Conservation (phyloP, 306 rosid genomes). For the Castanopsis chinensis region DNA sequence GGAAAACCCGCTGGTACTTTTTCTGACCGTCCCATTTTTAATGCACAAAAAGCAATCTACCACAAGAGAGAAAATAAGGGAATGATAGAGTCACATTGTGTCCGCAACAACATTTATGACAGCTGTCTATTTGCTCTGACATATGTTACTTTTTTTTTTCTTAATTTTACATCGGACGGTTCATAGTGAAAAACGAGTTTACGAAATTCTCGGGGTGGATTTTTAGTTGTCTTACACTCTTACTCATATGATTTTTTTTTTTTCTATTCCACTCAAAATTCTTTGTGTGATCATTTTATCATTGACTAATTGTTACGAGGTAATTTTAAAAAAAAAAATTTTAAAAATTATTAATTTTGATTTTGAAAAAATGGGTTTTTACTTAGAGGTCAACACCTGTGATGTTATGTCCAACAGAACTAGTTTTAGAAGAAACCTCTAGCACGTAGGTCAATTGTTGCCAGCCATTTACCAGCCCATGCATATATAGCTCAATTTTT, state of each 20-base stretch:
- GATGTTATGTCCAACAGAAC: not conserved
- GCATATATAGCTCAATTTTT: not conserved
- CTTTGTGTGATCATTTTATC: slow-evolving; percentile 46
- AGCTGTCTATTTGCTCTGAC: not conserved
- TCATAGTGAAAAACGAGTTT: not conserved
- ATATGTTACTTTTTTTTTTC: not conserved
- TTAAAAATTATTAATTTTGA: slow-evolving; percentile 3
- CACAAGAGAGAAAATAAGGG: slow-evolving; percentile 10
- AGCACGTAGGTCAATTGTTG: slow-evolving; percentile 4
- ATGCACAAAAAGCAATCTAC: slow-evolving; percentile 22
- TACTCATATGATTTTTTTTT: slow-evolving; percentile 10
- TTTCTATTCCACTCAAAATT: slow-evolving; percentile 51
- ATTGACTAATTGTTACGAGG: slow-evolving; percentile 37
- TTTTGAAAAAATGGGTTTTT: not conserved
- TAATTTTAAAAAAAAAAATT: not conserved
- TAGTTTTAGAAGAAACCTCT: not conserved
- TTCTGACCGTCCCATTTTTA: slow-evolving; percentile 41
- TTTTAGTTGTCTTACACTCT: not conserved
- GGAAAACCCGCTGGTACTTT: slow-evolving; percentile 80
- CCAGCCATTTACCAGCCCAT: slow-evolving; percentile 24
- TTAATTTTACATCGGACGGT: not conserved
- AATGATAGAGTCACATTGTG: not conserved
- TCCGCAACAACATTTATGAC: not conserved
- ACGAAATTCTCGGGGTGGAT: slow-evolving; percentile 28
- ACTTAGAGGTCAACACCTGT: slow-evolving; percentile 52